Conservation (phyloP, 2,329 filamentous ascomycete genomes). For the Aspergillus glaucus region DNA sequence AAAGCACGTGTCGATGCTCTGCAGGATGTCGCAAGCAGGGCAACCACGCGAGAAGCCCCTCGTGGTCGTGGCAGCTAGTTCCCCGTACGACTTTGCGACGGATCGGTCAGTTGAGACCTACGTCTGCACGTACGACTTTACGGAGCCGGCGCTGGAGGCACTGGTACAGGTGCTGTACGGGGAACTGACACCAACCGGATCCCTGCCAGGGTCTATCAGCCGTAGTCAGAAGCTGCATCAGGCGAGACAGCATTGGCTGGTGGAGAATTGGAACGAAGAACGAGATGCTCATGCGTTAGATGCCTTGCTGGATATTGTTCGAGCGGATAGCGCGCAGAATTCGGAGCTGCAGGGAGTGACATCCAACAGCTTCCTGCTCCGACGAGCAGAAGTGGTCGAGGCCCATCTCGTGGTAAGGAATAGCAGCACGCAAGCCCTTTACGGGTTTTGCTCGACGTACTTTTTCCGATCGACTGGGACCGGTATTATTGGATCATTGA, state of each 20-base stretch:
- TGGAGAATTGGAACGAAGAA: conserved; percentile 77
- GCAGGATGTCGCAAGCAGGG: conserved; percentile 42
- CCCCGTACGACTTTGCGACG: conserved; percentile 93
- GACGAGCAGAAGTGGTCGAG: conserved; percentile 65
- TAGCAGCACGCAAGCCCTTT: conserved; percentile 82
- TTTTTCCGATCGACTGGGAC: conserved; percentile 63
- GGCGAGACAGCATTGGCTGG: conserved; percentile 90
- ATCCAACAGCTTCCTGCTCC: conserved; percentile 69
- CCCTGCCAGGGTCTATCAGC: conserved; percentile 64
- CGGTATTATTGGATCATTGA: conserved; percentile 75
- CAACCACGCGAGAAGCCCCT: conserved; percentile 65
- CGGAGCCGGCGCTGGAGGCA: conserved; percentile 80
- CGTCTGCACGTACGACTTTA: conserved; percentile 93
- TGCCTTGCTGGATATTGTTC: conserved; percentile 64
- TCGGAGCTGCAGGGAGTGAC: conserved; percentile 64
- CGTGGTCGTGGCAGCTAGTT: conserved; percentile 87
- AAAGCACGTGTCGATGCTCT: conserved; percentile 94
- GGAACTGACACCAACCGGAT: conserved; percentile 55
- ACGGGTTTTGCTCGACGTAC: conserved; percentile 89
- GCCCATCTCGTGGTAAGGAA: conserved; percentile 89
- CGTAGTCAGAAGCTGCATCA: conserved; percentile 83
- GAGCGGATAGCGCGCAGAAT: conserved; percentile 55
- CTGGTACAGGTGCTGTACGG: conserved; percentile 79
- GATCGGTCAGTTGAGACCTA: conserved; percentile 87
- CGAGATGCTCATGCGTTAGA: conserved; percentile 69